Evolutionary conservation across 2,329 filamentous ascomycete genomes (phyloP).

Genomic region (Neoscytalidium dimidiatum): DNA sequence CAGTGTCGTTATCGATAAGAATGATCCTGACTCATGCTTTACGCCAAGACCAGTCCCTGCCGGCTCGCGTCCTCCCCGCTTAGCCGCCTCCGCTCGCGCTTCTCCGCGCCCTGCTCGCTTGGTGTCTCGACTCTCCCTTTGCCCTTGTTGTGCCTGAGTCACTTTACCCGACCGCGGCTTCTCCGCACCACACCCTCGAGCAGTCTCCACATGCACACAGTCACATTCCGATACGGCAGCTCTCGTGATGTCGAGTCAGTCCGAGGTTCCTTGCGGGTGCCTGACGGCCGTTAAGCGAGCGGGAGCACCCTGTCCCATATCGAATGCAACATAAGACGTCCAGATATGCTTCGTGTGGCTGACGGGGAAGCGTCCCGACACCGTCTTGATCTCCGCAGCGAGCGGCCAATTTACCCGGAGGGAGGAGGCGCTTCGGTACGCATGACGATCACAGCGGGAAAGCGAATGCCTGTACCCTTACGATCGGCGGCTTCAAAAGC

Average conservation of each 20-base stretch:
- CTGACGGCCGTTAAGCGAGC: not conserved
- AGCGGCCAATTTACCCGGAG: constrained; percentile 13
- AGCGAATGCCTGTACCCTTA: not conserved
- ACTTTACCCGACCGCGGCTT: not conserved
- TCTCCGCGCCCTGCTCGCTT: not conserved
- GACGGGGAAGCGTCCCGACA: not conserved
- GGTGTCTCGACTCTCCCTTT: not conserved
- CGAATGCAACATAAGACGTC: constrained; percentile 6
- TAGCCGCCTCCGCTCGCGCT: not conserved
- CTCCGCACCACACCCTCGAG: not conserved
- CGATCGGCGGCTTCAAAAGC: constrained; percentile 4
- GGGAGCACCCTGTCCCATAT: not conserved
- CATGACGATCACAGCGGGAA: not conserved
- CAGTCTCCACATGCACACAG: not conserved
- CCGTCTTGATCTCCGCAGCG: not conserved
- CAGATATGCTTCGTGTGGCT: constrained; percentile 14
- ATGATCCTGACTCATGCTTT: not conserved
- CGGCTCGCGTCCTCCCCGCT: not conserved
- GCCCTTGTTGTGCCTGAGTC: not conserved
- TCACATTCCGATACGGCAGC: not conserved
- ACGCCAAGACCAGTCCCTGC: not conserved
- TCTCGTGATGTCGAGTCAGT: not conserved
- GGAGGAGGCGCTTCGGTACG: not conserved
- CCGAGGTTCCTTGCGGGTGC: not conserved
- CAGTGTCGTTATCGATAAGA: not conserved